phyloP scores from a whole-genome alignment of 2,329 filamentous ascomycete genomes.

The Diaporthe aspalathi region DNA sequence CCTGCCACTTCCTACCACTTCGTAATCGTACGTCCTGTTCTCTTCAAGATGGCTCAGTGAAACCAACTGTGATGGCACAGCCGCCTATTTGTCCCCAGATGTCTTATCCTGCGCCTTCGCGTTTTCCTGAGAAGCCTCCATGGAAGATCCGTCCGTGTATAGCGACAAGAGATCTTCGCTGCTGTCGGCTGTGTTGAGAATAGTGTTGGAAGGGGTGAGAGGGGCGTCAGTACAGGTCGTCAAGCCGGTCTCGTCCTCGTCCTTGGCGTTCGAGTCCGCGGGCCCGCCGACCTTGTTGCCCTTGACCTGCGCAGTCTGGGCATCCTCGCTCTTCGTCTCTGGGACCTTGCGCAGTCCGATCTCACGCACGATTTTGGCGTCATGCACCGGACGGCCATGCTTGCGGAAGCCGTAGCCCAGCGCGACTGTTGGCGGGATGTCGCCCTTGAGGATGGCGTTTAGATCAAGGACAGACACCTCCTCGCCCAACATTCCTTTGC shows the following conservation, averaged over 20 bases:
- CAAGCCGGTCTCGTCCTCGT: conserved; percentile 6
- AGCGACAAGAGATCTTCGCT: conserved; percentile 35
- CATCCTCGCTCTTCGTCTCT: background rate
- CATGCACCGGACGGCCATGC: conserved; percentile 56
- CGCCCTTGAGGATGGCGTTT: conserved; percentile 60
- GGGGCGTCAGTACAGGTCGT: background rate
- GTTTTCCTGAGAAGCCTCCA: background rate
- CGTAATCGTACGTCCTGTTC: too few relatives aligned
- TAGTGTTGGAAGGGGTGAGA: conserved; percentile 17
- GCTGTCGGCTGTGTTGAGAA: conserved; percentile 20
- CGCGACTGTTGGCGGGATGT: conserved; percentile 61
- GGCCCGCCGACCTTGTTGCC: background rate
- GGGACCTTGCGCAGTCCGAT: conserved; percentile 49
- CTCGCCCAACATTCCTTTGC: conserved; percentile 50
- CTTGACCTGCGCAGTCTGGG: background rate
- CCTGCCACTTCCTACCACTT: too few relatives aligned
- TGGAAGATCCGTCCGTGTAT: conserved; percentile 19
- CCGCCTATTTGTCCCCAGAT: background rate
- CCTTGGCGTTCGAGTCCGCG: background rate
- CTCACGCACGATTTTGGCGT: conserved; percentile 52
- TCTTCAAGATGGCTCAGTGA: background rate
- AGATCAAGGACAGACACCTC: conserved; percentile 63
- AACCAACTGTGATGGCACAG: background rate
- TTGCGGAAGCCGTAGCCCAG: conserved; percentile 65
- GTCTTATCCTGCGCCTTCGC: background rate